Conservation (phyloP, 352 stramenopile species). For the Pythium utonaiense region DNA sequence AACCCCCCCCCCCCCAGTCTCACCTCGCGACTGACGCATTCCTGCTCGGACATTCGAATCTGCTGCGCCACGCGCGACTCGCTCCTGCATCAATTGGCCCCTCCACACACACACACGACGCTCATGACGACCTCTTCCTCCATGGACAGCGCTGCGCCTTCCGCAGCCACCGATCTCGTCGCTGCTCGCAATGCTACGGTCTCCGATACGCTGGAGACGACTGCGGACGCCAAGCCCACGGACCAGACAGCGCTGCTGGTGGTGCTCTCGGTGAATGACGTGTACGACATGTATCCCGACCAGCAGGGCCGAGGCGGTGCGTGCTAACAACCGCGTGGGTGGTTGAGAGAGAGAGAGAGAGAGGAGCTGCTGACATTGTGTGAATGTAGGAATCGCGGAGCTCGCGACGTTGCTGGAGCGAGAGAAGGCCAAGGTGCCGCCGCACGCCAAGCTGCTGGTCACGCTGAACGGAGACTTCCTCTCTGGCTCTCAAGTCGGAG, state of each 20-base stretch:
- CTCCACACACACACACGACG: not conserved
- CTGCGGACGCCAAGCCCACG: not conserved
- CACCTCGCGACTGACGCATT: too few relatives aligned
- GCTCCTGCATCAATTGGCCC: not conserved
- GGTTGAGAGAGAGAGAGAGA: not conserved
- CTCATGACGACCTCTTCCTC: constrained; percentile 6
- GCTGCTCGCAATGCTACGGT: not conserved
- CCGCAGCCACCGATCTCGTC: not conserved
- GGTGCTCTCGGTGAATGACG: constrained; percentile 66
- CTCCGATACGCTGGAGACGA: not conserved
- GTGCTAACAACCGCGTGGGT: not conserved
- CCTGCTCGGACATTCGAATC: too few relatives aligned
- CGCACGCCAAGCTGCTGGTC: constrained; percentile 53
- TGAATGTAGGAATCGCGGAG: constrained; percentile 41
- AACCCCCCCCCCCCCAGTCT: too few relatives aligned
- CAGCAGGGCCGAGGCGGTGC: constrained; percentile 49
- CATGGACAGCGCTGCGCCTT: not conserved
- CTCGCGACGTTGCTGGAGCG: constrained; percentile 58
- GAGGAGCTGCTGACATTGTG: not conserved
- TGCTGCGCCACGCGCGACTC: too few relatives aligned
- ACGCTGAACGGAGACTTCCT: constrained; percentile 81
- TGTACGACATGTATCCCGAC: constrained; percentile 71
- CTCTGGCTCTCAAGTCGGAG: constrained; percentile 56
- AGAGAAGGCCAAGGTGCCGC: constrained; percentile 36
- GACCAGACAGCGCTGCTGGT: constrained; percentile 32